Conservation (phyloP, 371 early-diverging fungal genomes). For the Cokeromyces recurvatus region DNA sequence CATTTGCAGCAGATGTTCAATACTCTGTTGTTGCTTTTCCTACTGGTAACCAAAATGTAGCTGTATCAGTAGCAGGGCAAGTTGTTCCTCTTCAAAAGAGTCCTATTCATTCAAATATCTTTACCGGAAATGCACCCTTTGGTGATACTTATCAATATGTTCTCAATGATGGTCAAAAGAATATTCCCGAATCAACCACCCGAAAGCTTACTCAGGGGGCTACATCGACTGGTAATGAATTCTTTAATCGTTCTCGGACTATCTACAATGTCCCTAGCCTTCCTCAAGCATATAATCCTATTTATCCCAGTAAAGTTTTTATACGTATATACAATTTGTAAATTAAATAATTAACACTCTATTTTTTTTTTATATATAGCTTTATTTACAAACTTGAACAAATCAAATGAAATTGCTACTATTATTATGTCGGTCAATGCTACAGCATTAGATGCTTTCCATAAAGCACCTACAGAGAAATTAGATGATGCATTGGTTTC, state of each 20-base stretch:
- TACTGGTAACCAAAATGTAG: conserved; percentile 18
- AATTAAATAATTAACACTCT: not conserved
- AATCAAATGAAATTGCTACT: conserved; percentile 45
- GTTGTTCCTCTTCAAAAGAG: conserved; percentile 19
- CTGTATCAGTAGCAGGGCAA: conserved; percentile 33
- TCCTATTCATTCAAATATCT: conserved; percentile 29
- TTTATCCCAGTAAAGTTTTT: conserved; percentile 37
- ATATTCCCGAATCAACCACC: conserved; percentile 18
- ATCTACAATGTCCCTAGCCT: conserved; percentile 39
- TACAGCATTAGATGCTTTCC: conserved; percentile 32
- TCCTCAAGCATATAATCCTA: conserved; percentile 49
- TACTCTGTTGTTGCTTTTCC: conserved; percentile 44
- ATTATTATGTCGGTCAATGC: conserved; percentile 39
- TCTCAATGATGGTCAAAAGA: conserved; percentile 13
- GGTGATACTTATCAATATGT: conserved; percentile 34
- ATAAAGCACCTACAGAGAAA: conserved; percentile 24
- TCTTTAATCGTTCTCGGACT: conserved; percentile 44
- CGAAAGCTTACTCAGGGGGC: conserved; percentile 36
- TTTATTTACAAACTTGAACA: conserved; percentile 25
- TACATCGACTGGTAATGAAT: conserved; percentile 47
- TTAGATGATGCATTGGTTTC: conserved; percentile 21
- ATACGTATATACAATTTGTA: not conserved
- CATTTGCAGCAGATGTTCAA: conserved; percentile 27
- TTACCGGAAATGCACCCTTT: conserved; percentile 31
- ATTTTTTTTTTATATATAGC: conserved; percentile 10